Evolutionary conservation across 106 monocot genomes (phyloP).

Genomic region (Agapanthus africanus): DNA sequence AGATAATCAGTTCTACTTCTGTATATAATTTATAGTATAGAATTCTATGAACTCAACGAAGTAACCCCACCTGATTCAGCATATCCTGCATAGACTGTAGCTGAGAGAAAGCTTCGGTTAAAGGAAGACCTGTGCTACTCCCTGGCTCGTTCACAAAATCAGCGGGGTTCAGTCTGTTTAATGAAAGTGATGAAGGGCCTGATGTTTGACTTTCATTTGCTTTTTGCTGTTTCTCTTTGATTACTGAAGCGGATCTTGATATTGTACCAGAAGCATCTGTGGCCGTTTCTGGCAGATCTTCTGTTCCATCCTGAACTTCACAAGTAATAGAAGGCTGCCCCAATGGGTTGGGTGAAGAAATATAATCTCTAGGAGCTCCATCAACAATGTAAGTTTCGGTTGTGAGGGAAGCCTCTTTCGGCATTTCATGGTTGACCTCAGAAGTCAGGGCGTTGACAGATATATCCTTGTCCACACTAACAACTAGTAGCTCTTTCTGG

Average conservation of each 20-base stretch:
- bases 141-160: conserved; percentile 52
- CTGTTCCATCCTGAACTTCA: conserved; percentile 25
- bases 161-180: conserved; percentile 33
- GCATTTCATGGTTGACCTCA: conserved; percentile 24
- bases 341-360: conserved; percentile 5
- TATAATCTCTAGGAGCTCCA: conserved; percentile 17
- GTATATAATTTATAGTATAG: not conserved
- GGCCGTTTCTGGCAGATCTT: conserved; percentile 36
- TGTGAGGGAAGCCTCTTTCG: conserved; percentile 8
- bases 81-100: conserved; percentile 45
- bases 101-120: conserved; percentile 35
- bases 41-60: conserved; percentile 1
- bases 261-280: conserved; percentile 15
- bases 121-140: conserved; percentile 18
- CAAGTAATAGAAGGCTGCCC: conserved; percentile 15
- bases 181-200: conserved; percentile 31
- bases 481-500: conserved; percentile 32
- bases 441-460: conserved; percentile 3
- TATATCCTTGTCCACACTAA: conserved; percentile 20
- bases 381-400: conserved; percentile 23
- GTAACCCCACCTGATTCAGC: conserved; percentile 56
- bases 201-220: conserved; percentile 31
- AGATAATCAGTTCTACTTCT: not conserved
- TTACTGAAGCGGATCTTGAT: conserved; percentile 12
- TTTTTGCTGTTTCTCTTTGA: conserved; percentile 48